Base-by-base conservation (phyloP, 495 filamentous ascomycete genomes). In the Hypoxylon lenormandii region DNA sequence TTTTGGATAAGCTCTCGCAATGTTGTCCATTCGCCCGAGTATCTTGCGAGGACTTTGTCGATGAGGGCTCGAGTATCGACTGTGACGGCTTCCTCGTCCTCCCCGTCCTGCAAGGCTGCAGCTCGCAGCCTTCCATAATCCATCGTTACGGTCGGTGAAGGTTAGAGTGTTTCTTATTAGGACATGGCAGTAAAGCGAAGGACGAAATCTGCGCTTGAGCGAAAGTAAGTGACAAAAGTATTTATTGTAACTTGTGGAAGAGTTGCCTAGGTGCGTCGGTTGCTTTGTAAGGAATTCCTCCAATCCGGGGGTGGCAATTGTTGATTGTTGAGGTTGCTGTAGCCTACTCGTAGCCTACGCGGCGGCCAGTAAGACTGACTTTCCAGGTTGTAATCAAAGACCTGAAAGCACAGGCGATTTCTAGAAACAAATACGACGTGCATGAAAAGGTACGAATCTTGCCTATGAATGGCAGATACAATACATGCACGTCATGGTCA, bases 1-100 rank as follows among this genome's bases (percentile, higher is more conserved):
- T 99, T 99, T 75, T 99, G 96, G 28, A 99, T 91, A 67, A 98
- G 90, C 75, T 99, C 96, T 80, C 96, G 86, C 12, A 98, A 82
- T 5, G 85, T 87, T 15, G 86, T 89, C 89, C 93, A 97, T 80
- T 98, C 94, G 58, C 95, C 93, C 7, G 93, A 95, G 77, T 98
- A 98, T 61, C 95, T 82, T 15, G 95, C 94, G 40, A 98, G 85
- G 0, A 98, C 93, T 79, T 99, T 99, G 77, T 97, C 96, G 63
- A 99, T 97, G 69, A 99, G 81, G 26, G 94, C 96, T 70, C 96
- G 83, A 21, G 95, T 99, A 74, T 99, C 97, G 57, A 98, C 96
- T 0, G 96, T 99, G 36, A 99, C 96, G n/a, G 95, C 96, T 76
- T 97, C 94, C 72, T 97, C 95, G 61, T 95, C 92, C 49, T 91